Evolutionary conservation across 176 grass and related monocot species (phyloP).

Genomic region (Elymus sibiricus): DNA sequence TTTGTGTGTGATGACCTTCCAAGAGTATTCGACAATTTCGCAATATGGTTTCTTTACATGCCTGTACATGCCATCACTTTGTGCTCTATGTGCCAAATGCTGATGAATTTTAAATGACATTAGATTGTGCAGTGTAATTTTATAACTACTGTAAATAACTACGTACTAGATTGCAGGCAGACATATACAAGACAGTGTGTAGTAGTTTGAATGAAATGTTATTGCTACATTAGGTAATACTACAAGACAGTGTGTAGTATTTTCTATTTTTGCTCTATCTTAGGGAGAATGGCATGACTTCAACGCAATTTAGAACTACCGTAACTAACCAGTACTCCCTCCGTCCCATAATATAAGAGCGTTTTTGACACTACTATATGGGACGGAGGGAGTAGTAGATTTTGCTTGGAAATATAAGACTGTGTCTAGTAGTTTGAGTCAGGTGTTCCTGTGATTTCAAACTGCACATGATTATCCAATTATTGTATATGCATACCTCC

Average conservation of each 20-base stretch:
- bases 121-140: slow-evolving; percentile 6
- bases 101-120: background rate
- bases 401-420: background rate
- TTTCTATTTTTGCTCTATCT: too few relatives aligned
- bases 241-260: too few relatives aligned
- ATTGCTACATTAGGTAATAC: background rate
- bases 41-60: background rate
- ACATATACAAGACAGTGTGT: background rate
- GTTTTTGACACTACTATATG: too few relatives aligned
- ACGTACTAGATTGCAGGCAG: background rate
- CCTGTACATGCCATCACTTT: background rate
- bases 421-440: background rate
- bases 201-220: background rate
- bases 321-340: background rate
- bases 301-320: background rate
- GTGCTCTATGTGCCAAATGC: background rate
- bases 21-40: background rate
- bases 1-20: background rate
- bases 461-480: background rate
- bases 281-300: too few relatives aligned
- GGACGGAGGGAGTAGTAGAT: background rate
- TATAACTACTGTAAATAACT: background rate
- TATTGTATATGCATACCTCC: background rate
- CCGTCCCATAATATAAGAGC: too few relatives aligned
- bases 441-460: background rate